These are phyloP conservation scores for Neostapfia colusana DNA, from an alignment of 176 grass and related monocot genomes.

Conservation along the genomic window DNA sequence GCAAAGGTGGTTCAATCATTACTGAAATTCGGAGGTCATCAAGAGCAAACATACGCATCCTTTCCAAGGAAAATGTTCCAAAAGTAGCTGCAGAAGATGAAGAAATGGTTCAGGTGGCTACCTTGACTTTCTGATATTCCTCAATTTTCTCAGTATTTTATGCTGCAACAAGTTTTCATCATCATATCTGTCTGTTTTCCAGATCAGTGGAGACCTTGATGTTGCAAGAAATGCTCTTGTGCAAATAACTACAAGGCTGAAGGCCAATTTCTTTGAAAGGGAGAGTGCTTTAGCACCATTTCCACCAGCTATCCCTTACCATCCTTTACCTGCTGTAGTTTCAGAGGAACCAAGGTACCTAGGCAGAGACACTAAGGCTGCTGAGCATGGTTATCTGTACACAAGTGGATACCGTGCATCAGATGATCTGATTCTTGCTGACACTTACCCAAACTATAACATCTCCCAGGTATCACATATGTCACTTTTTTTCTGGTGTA, in stretches of 20 bases:
- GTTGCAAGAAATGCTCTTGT: constrained; percentile 78
- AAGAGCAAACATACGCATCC: constrained; percentile 83
- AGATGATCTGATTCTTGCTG: constrained; percentile 52
- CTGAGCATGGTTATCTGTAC: constrained; percentile 62
- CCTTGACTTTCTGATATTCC: constrained; percentile 26
- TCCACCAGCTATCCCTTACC: constrained; percentile 59
- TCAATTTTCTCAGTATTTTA: constrained; percentile 2
- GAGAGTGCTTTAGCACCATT: constrained; percentile 71
- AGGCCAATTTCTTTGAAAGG: constrained; percentile 97
- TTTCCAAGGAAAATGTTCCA: constrained; percentile 96
- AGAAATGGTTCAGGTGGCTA: constrained; percentile 94
- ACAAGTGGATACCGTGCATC: constrained; percentile 67
- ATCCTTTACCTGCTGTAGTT: constrained; percentile 57
- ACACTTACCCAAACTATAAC: constrained; percentile 73
- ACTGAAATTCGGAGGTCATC: constrained; percentile 84
- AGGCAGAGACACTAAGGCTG: constrained; percentile 61
- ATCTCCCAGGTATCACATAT: constrained; percentile 63
- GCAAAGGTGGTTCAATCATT: constrained; percentile 96
- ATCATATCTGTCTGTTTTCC: constrained; percentile 10
- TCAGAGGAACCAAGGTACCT: constrained; percentile 73
- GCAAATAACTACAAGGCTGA: constrained; percentile 88
- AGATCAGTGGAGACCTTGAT: constrained; percentile 92
- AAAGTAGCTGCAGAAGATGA: constrained; percentile 93
- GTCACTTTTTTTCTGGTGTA: constrained; percentile 18
- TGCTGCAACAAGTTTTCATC: constrained; percentile 19